Percentiles rank a stretch among this genome's conserved stretches.
Evolutionary conservation across 306 rosid species (phyloP).

Genomic region (Vachellia collinsii): DNA sequence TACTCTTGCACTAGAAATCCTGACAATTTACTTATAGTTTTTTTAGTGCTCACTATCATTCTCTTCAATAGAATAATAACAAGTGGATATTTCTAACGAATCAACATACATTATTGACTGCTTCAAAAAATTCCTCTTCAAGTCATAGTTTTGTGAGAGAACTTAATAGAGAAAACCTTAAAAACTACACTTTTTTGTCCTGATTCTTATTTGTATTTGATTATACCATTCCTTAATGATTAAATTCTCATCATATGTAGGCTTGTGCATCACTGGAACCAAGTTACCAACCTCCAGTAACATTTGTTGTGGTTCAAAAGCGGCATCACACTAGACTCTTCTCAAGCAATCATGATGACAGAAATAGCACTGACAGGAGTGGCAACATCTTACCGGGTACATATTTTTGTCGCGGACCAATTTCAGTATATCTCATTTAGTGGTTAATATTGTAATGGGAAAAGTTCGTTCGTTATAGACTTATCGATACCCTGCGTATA

Average conservation of each 20-base stretch:
- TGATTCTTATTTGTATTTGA: neutral
- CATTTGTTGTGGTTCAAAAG: constrained; percentile 85
- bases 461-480: too few relatives aligned
- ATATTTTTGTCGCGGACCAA: neutral
- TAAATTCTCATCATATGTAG: constrained; percentile 41
- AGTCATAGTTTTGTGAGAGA: neutral
- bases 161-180: neutral
- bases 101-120: neutral
- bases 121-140: neutral
- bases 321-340: constrained; percentile 78
- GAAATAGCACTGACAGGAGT: constrained; percentile 60
- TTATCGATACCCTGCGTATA: too few relatives aligned
- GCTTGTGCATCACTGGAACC: constrained; percentile 84
- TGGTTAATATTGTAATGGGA: too few relatives aligned
- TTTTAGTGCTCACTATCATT: too few relatives aligned
- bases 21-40: too few relatives aligned
- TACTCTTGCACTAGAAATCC: constrained; percentile 11
- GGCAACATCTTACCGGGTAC: constrained; percentile 82
- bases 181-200: neutral
- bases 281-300: constrained; percentile 82
- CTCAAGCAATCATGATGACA: constrained; percentile 62
- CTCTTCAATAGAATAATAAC: too few relatives aligned
- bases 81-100: neutral
- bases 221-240: neutral
- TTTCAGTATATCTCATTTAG: neutral